Evolutionary conservation across 208 protist genomes (phyloP).

Genomic region (Angomonas desouzai): DNA sequence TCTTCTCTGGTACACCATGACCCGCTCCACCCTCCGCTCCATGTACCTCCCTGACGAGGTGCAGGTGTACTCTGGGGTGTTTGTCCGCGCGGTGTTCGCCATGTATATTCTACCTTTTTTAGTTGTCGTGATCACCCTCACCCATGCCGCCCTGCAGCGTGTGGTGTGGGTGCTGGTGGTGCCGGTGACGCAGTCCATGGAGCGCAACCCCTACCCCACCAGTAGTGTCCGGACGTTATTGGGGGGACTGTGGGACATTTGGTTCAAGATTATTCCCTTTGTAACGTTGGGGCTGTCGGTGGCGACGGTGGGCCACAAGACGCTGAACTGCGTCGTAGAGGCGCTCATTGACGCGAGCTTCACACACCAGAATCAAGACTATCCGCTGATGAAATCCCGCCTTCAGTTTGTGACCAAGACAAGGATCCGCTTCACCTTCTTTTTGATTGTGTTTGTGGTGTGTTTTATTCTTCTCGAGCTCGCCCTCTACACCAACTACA

Average conservation of each 20-base stretch:
- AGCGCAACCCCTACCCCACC: constrained; percentile 55
- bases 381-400: constrained; percentile 56
- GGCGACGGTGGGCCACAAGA: constrained; percentile 69
- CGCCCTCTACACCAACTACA: constrained; percentile 43
- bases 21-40: constrained; percentile 45
- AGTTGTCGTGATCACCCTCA: constrained; percentile 54
- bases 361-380: constrained; percentile 59
- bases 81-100: constrained; percentile 62
- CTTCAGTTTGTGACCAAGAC: constrained; percentile 58
- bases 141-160: constrained; percentile 75
- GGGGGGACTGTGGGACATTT: constrained; percentile 50
- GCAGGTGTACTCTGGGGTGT: constrained; percentile 58
- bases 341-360: constrained; percentile 75
- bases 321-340: constrained; percentile 64
- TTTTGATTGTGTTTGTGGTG: constrained; percentile 31
- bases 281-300: constrained; percentile 49
- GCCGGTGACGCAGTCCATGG: constrained; percentile 77
- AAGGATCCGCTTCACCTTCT: constrained; percentile 30
- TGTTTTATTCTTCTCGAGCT: constrained; percentile 24
- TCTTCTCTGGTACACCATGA: constrained; percentile 15
- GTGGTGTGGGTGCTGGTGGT: constrained; percentile 84
- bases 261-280: constrained; percentile 58
- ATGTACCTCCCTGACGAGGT: constrained; percentile 75
- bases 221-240: constrained; percentile 50
- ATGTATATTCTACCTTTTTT: constrained; percentile 76